Percentiles rank a stretch among this genome's conserved stretches.
phyloP scores from a whole-genome alignment of 2,329 filamentous ascomycete species.

The Ceratocystis cubensis region DNA sequence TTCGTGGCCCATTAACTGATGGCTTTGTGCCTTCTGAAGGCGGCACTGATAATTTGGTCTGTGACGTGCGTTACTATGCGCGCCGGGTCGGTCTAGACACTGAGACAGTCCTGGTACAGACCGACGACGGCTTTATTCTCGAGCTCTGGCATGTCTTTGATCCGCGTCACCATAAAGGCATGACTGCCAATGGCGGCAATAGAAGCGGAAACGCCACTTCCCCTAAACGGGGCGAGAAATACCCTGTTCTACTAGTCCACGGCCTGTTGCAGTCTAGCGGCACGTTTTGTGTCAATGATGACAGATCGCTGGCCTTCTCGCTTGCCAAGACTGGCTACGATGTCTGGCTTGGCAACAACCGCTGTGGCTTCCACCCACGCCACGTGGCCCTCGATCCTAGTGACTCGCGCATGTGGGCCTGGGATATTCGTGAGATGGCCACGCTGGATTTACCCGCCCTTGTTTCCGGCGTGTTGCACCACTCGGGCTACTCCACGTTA shows the following conservation, averaged over 20 bases:
- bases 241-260: slow-evolving; percentile 77
- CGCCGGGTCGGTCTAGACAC: slow-evolving; percentile 75
- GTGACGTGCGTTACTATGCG: slow-evolving; percentile 77
- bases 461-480: slow-evolving; percentile 61
- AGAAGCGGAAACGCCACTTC: too few species aligned
- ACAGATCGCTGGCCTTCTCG: slow-evolving; percentile 80
- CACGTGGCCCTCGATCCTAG: slow-evolving; percentile 57
- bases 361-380: slow-evolving; percentile 70
- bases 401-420: slow-evolving; percentile 90
- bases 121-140: slow-evolving; percentile 86
- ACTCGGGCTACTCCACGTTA: slow-evolving; percentile 47
- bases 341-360: slow-evolving; percentile 90
- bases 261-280: slow-evolving; percentile 79
- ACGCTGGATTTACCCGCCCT: slow-evolving; percentile 77
- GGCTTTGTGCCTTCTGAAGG: slow-evolving; percentile 64
- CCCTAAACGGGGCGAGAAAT: slow-evolving; percentile 35
- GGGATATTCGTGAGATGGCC: slow-evolving; percentile 93
- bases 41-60: slow-evolving; percentile 63
- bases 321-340: slow-evolving; percentile 87
- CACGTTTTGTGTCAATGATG: slow-evolving; percentile 81
- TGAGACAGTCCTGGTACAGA: slow-evolving; percentile 73
- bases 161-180: slow-evolving; percentile 50
- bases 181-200: neutral
- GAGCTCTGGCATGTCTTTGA: slow-evolving; percentile 83
- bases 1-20: slow-evolving; percentile 25